phyloP scores from a whole-genome alignment of 2,329 filamentous ascomycete genomes.

The Nothophaeocryptopus gaeumannii region DNA sequence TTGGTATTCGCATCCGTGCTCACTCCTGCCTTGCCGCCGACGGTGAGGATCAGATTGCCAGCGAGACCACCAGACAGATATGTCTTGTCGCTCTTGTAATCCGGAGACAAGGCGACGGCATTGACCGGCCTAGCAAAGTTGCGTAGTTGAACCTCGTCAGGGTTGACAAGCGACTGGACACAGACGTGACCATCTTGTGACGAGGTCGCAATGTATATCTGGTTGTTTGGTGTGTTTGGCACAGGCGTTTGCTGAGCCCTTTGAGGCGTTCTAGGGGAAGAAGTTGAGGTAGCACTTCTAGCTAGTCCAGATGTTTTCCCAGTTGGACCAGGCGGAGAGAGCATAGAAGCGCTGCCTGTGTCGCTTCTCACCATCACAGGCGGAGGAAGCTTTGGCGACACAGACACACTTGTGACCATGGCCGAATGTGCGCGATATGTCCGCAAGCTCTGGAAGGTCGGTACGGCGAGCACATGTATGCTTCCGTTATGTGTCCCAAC shows the following conservation, averaged over 20 bases:
- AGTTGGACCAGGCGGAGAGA: slow-evolving; percentile 12
- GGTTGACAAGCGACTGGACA: slow-evolving; percentile 78
- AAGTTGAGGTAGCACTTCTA: slow-evolving; percentile 15
- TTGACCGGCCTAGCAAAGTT: slow-evolving; percentile 94
- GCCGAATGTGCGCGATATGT: slow-evolving; percentile 91
- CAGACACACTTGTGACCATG: slow-evolving; percentile 82
- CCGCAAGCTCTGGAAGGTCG: slow-evolving; percentile 74
- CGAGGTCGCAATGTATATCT: slow-evolving; percentile 88
- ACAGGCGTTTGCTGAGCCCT: slow-evolving; percentile 53
- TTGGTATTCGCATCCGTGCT: slow-evolving; percentile 83
- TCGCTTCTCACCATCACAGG: slow-evolving; percentile 25
- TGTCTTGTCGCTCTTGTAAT: slow-evolving; percentile 83
- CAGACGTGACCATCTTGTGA: slow-evolving; percentile 97
- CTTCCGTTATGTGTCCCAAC: slow-evolving; percentile 95
- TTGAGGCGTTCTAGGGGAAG: slow-evolving; percentile 13
- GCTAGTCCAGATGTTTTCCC: slow-evolving; percentile 10
- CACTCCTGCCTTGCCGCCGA: slow-evolving; percentile 73
- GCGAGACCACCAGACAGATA: slow-evolving; percentile 90
- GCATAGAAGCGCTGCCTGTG: slow-evolving; percentile 17
- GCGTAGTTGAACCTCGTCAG: slow-evolving; percentile 83
- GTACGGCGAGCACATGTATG: slow-evolving; percentile 83
- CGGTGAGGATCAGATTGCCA: slow-evolving; percentile 81
- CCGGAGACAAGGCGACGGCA: slow-evolving; percentile 87
- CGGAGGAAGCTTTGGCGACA: slow-evolving; percentile 78
- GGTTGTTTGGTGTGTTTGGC: slow-evolving; percentile 76